A percentile compares a stretch with the other conserved stretches of the same genome.
These are phyloP conservation scores for Huntiella abstrusa DNA, from an alignment of 2,329 filamentous ascomycete genomes.

Conservation along the genomic window DNA sequence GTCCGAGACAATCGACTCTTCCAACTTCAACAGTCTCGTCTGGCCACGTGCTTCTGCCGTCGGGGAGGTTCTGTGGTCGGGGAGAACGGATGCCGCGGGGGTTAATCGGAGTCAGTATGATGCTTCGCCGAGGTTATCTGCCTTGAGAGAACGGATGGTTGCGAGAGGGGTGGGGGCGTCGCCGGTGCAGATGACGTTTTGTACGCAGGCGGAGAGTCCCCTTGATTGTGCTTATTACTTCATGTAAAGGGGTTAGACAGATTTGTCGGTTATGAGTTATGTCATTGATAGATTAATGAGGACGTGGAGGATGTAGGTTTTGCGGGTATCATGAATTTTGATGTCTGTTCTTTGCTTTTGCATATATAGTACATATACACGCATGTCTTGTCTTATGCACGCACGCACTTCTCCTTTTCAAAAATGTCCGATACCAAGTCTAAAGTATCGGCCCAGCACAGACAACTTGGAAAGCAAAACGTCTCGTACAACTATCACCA, in stretches of 20 bases:
- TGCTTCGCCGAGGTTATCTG: slow-evolving; percentile 49
- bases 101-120: slow-evolving; percentile 53
- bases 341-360: too few species aligned
- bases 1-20: slow-evolving; percentile 58
- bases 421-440: too few species aligned
- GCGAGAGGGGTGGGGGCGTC: slow-evolving; percentile 42
- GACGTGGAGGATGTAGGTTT: too few species aligned
- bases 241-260: not conserved
- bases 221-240: slow-evolving; percentile 12
- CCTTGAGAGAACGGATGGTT: slow-evolving; percentile 61
- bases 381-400: too few species aligned
- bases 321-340: too few species aligned
- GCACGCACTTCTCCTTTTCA: too few species aligned
- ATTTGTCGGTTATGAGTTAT: too few species aligned
- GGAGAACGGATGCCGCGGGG: slow-evolving; percentile 43
- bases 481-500: too few species aligned
- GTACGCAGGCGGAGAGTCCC: slow-evolving; percentile 36
- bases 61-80: slow-evolving; percentile 67
- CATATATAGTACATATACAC: too few species aligned
- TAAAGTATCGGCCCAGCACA: too few species aligned
- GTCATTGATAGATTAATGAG: too few species aligned
- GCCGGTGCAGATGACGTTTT: slow-evolving; percentile 55
- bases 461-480: too few species aligned
- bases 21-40: slow-evolving; percentile 55
- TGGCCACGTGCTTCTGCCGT: slow-evolving; percentile 63